Conservation (phyloP, 768 basidiomycete genomes). For the Mycena pura region DNA sequence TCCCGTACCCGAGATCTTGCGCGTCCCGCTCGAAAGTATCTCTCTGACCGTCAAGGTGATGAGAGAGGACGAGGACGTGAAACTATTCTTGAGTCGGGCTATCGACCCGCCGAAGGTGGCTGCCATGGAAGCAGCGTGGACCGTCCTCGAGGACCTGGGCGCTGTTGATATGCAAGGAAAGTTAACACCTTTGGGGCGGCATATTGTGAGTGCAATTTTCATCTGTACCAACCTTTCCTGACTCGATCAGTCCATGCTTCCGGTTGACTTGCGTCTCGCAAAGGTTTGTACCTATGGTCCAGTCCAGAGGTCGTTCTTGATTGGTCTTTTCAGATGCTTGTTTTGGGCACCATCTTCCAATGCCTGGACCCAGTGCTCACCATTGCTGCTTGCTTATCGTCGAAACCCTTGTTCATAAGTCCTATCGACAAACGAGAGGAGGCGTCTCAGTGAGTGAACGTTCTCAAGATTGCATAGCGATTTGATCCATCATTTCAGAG, state of each 20-base stretch:
- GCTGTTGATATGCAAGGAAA: conserved; percentile 69
- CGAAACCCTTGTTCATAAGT: conserved; percentile 84
- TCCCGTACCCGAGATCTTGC: conserved; percentile 86
- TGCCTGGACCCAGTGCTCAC: conserved; percentile 85
- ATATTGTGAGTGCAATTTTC: conserved; percentile 59
- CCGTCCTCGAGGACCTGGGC: conserved; percentile 75
- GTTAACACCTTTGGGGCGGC: conserved; percentile 82
- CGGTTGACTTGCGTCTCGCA: conserved; percentile 84
- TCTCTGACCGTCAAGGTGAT: conserved; percentile 84
- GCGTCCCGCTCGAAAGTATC: conserved; percentile 85
- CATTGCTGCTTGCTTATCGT: conserved; percentile 82
- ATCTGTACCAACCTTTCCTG: conserved; percentile 4
- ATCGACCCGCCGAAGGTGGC: conserved; percentile 83
- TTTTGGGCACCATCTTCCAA: conserved; percentile 82
- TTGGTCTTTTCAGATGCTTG: conserved; percentile 75
- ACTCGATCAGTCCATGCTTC: conserved; percentile 71
- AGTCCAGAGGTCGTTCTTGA: not conserved
- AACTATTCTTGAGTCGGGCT: conserved; percentile 73
- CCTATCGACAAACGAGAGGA: conserved; percentile 88
- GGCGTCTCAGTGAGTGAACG: conserved; percentile 61
- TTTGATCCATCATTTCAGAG: conserved; percentile 49
- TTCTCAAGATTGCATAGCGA: not conserved
- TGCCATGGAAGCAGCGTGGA: conserved; percentile 81
- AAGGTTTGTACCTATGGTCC: conserved; percentile 57
- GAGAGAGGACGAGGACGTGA: conserved; percentile 79